Conservation (phyloP, 2,329 filamentous ascomycete genomes). For the Akanthomyces dipterigenus region DNA sequence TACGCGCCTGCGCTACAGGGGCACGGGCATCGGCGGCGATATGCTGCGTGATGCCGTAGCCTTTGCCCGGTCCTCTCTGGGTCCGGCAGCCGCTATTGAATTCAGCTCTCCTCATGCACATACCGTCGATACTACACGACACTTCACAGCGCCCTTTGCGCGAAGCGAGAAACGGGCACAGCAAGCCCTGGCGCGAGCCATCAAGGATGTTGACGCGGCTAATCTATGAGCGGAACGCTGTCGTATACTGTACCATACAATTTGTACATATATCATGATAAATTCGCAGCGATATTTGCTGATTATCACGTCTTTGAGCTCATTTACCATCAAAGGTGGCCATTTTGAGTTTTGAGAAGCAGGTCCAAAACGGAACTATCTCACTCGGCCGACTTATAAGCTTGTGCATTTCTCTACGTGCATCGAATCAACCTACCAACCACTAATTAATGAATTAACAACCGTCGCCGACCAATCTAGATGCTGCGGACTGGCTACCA, state of each 20-base stretch:
- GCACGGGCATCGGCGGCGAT: conserved; percentile 62
- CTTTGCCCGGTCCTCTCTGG: conserved; percentile 56
- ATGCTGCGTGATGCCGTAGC: conserved; percentile 66
- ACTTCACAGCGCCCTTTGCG: conserved; percentile 54
- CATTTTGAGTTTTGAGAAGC: too few relatives aligned
- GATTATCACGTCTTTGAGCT: too few relatives aligned
- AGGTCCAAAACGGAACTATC: background rate
- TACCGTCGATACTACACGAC: conserved; percentile 47
- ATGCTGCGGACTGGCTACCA: too few relatives aligned
- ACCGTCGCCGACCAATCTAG: background rate
- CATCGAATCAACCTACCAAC: background rate
- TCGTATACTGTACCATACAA: background rate
- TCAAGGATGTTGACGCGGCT: conserved; percentile 15
- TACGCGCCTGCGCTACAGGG: conserved; percentile 61
- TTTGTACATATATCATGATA: background rate
- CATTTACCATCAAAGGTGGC: too few relatives aligned
- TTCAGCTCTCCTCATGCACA: conserved; percentile 77
- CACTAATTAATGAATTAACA: too few relatives aligned
- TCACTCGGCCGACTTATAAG: background rate
- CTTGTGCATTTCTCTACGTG: background rate
- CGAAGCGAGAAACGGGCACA: conserved; percentile 48
- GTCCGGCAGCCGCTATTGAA: conserved; percentile 52
- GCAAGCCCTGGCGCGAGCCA: conserved; percentile 32
- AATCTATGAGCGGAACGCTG: background rate
- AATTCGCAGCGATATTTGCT: background rate